These are phyloP conservation scores for Chrysoporthe puriensis DNA, from an alignment of 2,329 filamentous ascomycete species.

Conservation along the genomic window DNA sequence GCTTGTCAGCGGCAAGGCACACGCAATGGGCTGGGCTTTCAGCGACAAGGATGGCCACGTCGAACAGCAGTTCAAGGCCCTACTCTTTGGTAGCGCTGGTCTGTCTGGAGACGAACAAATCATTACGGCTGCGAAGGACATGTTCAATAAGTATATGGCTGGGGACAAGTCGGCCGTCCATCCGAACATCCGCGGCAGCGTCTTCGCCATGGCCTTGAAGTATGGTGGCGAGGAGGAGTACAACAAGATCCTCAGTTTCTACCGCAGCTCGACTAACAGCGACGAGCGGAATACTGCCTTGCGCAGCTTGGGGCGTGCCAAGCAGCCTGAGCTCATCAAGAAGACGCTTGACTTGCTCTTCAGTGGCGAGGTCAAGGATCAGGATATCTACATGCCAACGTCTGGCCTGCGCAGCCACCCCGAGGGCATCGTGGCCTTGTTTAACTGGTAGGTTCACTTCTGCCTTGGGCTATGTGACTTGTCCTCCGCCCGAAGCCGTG, in stretches of 20 bases:
- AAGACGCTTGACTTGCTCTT: constrained; percentile 76
- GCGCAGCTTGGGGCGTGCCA: constrained; percentile 78
- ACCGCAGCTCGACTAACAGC: constrained; percentile 72
- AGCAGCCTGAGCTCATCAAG: constrained; percentile 78
- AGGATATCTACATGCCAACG: constrained; percentile 91
- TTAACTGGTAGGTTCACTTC: constrained; percentile 61
- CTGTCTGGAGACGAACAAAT: constrained; percentile 78
- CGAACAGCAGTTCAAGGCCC: constrained; percentile 90
- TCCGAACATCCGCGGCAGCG: constrained; percentile 85
- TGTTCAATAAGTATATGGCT: constrained; percentile 82
- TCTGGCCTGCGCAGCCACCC: constrained; percentile 76
- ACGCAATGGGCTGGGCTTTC: constrained; percentile 88
- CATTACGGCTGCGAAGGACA: constrained; percentile 80
- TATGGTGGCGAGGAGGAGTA: constrained; percentile 89
- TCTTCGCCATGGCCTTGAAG: constrained; percentile 82
- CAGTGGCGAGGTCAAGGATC: constrained; percentile 83
- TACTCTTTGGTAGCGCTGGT: constrained; percentile 86
- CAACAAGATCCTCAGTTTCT: constrained; percentile 74
- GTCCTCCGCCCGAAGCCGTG: neutral
- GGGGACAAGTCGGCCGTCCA: constrained; percentile 84
- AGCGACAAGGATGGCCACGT: constrained; percentile 84
- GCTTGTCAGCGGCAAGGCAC: constrained; percentile 77
- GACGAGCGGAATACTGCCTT: constrained; percentile 93
- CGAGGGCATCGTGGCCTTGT: constrained; percentile 79
- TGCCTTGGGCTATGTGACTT: neutral